Percentiles rank a stretch among this genome's conserved stretches.
phyloP scores from a whole-genome alignment of 2,329 filamentous ascomycete species.

The Graphilbum ipis-grandicollis region DNA sequence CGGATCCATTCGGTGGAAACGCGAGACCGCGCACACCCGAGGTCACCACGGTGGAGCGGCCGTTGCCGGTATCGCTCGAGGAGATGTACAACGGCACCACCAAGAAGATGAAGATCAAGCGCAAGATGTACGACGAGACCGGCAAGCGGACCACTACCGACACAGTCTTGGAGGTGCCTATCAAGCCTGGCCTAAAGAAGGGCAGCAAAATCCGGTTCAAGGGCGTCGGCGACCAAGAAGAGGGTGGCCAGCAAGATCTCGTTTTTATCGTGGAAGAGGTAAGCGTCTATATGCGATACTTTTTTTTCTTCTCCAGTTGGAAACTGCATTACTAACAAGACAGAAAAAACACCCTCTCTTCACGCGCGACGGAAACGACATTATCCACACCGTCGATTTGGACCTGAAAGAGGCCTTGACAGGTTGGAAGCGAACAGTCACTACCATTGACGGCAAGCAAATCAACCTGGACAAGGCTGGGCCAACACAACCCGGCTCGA shows the following conservation, averaged over 20 bases:
- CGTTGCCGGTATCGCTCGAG: constrained; percentile 65
- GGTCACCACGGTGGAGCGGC: constrained; percentile 77
- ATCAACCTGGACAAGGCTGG: constrained; percentile 63
- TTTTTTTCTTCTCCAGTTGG: no score
- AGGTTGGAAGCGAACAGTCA: constrained; percentile 81
- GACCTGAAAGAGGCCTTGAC: constrained; percentile 87
- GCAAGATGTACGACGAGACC: constrained; percentile 78
- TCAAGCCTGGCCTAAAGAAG: constrained; percentile 90
- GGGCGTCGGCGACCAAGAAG: constrained; percentile 93
- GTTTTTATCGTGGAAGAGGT: constrained; percentile 93
- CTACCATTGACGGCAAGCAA: constrained; percentile 83
- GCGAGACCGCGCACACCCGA: constrained; percentile 52
- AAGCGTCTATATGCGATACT: no score
- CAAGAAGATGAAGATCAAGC: constrained; percentile 97
- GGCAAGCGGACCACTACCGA: constrained; percentile 79
- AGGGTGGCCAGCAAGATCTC: constrained; percentile 86
- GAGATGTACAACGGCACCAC: constrained; percentile 74
- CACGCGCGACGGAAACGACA: constrained; percentile 74
- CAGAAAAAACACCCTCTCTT: constrained; percentile 79
- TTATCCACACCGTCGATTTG: constrained; percentile 62
- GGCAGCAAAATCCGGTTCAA: constrained; percentile 98
- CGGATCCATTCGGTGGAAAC: constrained; percentile 11
- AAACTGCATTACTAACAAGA: constrained; percentile 23
- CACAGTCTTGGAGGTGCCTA: constrained; percentile 81
- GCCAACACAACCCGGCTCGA: constrained; percentile 70